A percentile compares a stretch with the other conserved stretches of the same genome.
These are phyloP conservation scores for Porphyrellus cyaneotinctus DNA, from an alignment of 768 basidiomycete species.

Conservation along the genomic window DNA sequence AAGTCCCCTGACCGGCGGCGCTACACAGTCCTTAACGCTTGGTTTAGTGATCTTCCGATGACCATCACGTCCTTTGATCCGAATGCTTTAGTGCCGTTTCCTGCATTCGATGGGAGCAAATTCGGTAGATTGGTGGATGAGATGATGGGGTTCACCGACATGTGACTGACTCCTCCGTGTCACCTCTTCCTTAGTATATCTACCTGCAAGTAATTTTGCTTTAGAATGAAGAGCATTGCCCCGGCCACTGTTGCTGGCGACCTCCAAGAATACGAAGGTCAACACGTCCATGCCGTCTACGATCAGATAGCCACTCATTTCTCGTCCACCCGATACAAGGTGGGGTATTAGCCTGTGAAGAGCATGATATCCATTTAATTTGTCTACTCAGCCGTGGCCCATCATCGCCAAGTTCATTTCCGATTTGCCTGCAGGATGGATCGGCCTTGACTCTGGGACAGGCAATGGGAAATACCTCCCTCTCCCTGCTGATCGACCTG, in stretches of 20 bases:
- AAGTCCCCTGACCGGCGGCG: slow-evolving; percentile 25
- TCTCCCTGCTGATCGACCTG: slow-evolving; percentile 58
- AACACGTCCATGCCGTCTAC: slow-evolving; percentile 80
- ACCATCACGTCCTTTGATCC: slow-evolving; percentile 50
- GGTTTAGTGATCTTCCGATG: slow-evolving; percentile 47
- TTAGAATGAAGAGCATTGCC: slow-evolving; percentile 32
- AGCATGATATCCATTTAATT: background rate
- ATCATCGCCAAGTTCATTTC: slow-evolving; percentile 74
- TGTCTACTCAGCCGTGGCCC: slow-evolving; percentile 73
- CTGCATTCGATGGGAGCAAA: slow-evolving; percentile 60
- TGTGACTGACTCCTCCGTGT: slow-evolving; percentile 23
- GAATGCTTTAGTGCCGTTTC: slow-evolving; percentile 51
- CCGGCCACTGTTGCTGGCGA: slow-evolving; percentile 43
- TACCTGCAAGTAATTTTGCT: background rate
- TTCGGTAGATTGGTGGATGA: slow-evolving; percentile 70
- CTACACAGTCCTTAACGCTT: slow-evolving; percentile 6
- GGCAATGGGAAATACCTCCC: slow-evolving; percentile 98
- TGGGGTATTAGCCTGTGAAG: slow-evolving; percentile 18
- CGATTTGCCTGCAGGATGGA: slow-evolving; percentile 66
- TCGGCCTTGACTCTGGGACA: slow-evolving; percentile 92
- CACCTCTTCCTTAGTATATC: background rate
- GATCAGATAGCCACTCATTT: slow-evolving; percentile 85
- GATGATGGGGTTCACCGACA: slow-evolving; percentile 64
- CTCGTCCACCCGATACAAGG: slow-evolving; percentile 87
- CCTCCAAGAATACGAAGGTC: slow-evolving; percentile 59